Evolutionary conservation across 2,329 filamentous ascomycete species (phyloP), one percentile per base, ranked within the genome.

Genomic region (Colletotrichum sp.): DNA sequence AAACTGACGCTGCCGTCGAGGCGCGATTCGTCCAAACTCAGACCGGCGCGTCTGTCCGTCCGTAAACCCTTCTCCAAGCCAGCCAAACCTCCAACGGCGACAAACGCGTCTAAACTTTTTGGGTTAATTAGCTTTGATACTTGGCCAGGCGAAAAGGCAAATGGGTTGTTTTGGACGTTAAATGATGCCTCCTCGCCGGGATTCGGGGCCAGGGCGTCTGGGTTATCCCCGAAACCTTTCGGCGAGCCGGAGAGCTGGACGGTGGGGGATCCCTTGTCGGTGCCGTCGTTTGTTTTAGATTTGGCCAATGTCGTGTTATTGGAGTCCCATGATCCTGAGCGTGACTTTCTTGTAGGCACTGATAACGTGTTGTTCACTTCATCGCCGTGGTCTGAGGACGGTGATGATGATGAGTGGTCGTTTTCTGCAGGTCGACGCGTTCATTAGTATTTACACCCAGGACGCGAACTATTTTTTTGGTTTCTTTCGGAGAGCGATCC

Each of bases 121-220:
- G 88, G 85, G 30, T 87, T 88, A 24, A 90, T 80, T n/a, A 92
- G 85, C 73, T 89, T 90, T 79, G 88, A 88, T 4, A 92, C 83
- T 71, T 91, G 89, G 7, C 86, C 86, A 1, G 90, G 88, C 0
- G 88, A 86, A 77, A 91, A 92, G 30, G 89, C 90, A 76, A 92
- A 92, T 4, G 85, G 86, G 78, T 89, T 90, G 71, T 93, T 88
- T 62, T 92, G 87, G n/a, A 93, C 90, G 59, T 90, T 81, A 79
- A 95, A 96, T 74, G 95, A 92, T 18, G 87, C 89, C 83, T 96
- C 94, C 2, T 91, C 93, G 10, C 93, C 93, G 1, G 93, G 93
- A 13, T 77, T 76, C 28, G 71, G 71, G 34, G 68, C 65, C n/a
- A 78, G 55, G 18, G 77, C 68, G 18, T 84, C 81, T 24, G 80